Evolutionary conservation across 225 moss, liverwort and hornwort genomes (phyloP).

Genomic region (Physcomitrium patens): DNA sequence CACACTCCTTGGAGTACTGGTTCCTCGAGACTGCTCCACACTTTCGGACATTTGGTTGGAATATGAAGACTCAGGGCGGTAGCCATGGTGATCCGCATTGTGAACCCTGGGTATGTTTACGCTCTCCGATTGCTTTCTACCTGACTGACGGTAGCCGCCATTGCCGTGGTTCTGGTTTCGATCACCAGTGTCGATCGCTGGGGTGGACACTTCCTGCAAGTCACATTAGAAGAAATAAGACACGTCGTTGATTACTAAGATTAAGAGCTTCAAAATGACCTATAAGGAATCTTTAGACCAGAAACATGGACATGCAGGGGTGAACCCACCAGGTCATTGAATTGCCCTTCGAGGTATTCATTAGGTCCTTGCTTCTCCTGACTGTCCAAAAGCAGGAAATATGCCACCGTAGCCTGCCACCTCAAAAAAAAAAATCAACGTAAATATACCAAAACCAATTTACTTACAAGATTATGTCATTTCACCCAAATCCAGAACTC

Average conservation of each 20-base stretch:
- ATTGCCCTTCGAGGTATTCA: slow-evolving; percentile 50
- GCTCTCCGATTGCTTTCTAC: slow-evolving; percentile 37
- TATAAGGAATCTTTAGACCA: not conserved
- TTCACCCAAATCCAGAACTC: not conserved
- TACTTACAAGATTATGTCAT: not conserved
- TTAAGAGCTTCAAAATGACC: not conserved
- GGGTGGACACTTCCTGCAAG: slow-evolving; percentile 33
- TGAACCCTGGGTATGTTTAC: slow-evolving; percentile 41
- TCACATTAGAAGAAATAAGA: not conserved
- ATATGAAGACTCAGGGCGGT: slow-evolving; percentile 44
- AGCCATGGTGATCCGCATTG: not conserved
- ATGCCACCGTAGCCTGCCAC: slow-evolving; percentile 52
- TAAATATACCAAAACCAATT: too few relatives aligned
- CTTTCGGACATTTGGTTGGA: slow-evolving; percentile 52
- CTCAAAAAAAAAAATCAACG: slow-evolving; percentile 7
- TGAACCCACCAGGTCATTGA: slow-evolving; percentile 48
- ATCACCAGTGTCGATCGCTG: slow-evolving; percentile 20
- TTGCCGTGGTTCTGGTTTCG: slow-evolving; percentile 19
- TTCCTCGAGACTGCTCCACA: slow-evolving; percentile 40
- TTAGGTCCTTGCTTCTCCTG: slow-evolving; percentile 51
- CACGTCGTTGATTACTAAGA: not conserved
- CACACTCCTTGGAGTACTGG: slow-evolving; percentile 49
- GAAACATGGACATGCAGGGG: not conserved
- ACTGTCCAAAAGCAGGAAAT: slow-evolving; percentile 57
- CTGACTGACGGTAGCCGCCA: slow-evolving; percentile 1